phyloP scores from a whole-genome alignment of 495 filamentous ascomycete genomes.

The Trichoderma virens region DNA sequence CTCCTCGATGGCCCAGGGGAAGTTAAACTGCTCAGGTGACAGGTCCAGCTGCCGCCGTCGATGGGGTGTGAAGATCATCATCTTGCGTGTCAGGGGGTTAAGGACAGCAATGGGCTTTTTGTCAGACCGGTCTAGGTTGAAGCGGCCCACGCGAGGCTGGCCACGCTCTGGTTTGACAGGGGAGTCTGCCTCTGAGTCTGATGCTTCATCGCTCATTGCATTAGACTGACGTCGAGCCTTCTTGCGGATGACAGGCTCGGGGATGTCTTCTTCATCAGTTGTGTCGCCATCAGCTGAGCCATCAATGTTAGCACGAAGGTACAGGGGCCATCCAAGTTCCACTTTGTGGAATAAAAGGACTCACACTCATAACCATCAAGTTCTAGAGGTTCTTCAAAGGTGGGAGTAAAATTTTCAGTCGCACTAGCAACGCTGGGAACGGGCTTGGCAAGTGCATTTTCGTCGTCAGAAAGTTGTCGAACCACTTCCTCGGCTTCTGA shows the following conservation, averaged over 20 bases:
- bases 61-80: slow-evolving; percentile 55
- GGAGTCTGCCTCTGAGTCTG: slow-evolving; percentile 31
- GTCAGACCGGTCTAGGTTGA: slow-evolving; percentile 45
- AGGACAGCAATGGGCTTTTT: slow-evolving; percentile 68
- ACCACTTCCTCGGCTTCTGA: slow-evolving; percentile 19
- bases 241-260: slow-evolving; percentile 47
- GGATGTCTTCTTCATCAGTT: slow-evolving; percentile 67
- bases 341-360: slow-evolving; percentile 29
- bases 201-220: slow-evolving; percentile 31
- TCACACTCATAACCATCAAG: slow-evolving; percentile 78
- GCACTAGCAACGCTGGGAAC: neutral
- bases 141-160: slow-evolving; percentile 45
- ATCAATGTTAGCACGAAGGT: neutral
- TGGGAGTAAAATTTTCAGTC: neutral
- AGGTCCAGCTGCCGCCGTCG: slow-evolving; percentile 31
- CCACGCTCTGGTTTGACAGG: slow-evolving; percentile 28
- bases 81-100: slow-evolving; percentile 59
- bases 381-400: slow-evolving; percentile 32
- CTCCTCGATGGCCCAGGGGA: slow-evolving; percentile 43
- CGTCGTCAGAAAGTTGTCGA: slow-evolving; percentile 19
- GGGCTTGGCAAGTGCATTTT: slow-evolving; percentile 5
- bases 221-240: slow-evolving; percentile 33
- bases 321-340: slow-evolving; percentile 5
- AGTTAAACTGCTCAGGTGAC: slow-evolving; percentile 37
- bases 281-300: slow-evolving; percentile 71